Conservation (phyloP, 2,329 filamentous ascomycete species). For the Nemania sp. region DNA sequence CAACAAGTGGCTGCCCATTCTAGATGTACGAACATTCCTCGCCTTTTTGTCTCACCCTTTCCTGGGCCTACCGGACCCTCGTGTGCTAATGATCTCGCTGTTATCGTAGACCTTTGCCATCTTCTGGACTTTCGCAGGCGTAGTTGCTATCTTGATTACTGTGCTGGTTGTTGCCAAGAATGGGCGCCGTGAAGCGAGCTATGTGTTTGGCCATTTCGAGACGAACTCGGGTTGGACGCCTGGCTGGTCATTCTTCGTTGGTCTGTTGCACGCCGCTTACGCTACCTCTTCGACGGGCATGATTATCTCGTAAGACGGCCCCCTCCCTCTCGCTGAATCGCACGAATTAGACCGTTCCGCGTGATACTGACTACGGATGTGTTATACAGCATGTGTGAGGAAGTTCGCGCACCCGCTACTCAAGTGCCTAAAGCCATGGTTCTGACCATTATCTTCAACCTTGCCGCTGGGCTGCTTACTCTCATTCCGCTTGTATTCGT, state of each 20-base stretch:
- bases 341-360: neutral
- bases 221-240: constrained; percentile 75
- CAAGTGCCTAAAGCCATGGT: constrained; percentile 82
- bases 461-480: constrained; percentile 73
- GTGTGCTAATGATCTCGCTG: constrained; percentile 21
- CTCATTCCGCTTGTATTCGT: constrained; percentile 77
- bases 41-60: neutral
- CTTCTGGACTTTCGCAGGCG: constrained; percentile 79
- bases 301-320: constrained; percentile 76
- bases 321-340: constrained; percentile 24
- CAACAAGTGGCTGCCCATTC: constrained; percentile 73
- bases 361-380: constrained; percentile 37
- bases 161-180: constrained; percentile 75
- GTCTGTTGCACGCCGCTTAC: constrained; percentile 78
- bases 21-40: constrained; percentile 70
- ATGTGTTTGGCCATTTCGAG: constrained; percentile 77
- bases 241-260: constrained; percentile 80
- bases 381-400: constrained; percentile 74
- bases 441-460: constrained; percentile 74
- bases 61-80: neutral
- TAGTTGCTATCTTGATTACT: constrained; percentile 73
- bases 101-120: constrained; percentile 73
- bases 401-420: constrained; percentile 72
- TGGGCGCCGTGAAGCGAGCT: constrained; percentile 72
- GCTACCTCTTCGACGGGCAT: constrained; percentile 82